Percentiles rank a stretch among this genome's conserved stretches.
phyloP scores from a whole-genome alignment of 306 rosid species.

The Gastrolobium villosum region DNA sequence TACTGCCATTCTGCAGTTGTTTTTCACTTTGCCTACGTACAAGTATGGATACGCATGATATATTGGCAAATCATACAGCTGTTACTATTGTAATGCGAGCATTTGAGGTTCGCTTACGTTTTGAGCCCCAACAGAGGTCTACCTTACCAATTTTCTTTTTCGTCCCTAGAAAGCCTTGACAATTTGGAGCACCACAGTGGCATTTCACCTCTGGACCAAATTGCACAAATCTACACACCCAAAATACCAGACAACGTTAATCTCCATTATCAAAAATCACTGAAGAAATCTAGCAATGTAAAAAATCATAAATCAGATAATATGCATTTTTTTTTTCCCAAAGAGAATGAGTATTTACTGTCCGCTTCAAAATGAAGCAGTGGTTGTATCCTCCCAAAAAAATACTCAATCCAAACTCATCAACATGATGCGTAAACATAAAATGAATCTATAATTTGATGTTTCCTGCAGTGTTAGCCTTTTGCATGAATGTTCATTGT shows the following conservation, averaged over 20 bases:
- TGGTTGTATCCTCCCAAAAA: neutral
- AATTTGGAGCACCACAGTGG: conserved; percentile 78
- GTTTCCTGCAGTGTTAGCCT: neutral
- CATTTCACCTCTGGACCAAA: conserved; percentile 94
- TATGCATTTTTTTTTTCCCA: neutral
- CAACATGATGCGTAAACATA: neutral
- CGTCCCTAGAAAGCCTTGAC: conserved; percentile 89
- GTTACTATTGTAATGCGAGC: conserved; percentile 48
- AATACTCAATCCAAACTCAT: conserved; percentile 4
- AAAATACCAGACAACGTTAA: conserved; percentile 23
- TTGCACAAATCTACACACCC: conserved; percentile 79
- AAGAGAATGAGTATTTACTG: neutral
- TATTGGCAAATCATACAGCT: conserved; percentile 51
- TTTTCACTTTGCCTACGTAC: conserved; percentile 41
- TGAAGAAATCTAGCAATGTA: neutral
- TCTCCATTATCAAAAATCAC: neutral
- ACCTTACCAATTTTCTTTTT: conserved; percentile 72
- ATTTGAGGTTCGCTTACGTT: conserved; percentile 77
- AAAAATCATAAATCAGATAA: neutral
- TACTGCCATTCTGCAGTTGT: neutral
- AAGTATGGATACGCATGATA: conserved; percentile 19
- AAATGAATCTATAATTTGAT: neutral
- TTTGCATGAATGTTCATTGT: neutral
- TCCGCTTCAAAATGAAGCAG: neutral
- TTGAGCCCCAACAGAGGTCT: conserved; percentile 77